Evolutionary conservation across 2,329 filamentous ascomycete species (phyloP).

Genomic region (Colletotrichum sp.): DNA sequence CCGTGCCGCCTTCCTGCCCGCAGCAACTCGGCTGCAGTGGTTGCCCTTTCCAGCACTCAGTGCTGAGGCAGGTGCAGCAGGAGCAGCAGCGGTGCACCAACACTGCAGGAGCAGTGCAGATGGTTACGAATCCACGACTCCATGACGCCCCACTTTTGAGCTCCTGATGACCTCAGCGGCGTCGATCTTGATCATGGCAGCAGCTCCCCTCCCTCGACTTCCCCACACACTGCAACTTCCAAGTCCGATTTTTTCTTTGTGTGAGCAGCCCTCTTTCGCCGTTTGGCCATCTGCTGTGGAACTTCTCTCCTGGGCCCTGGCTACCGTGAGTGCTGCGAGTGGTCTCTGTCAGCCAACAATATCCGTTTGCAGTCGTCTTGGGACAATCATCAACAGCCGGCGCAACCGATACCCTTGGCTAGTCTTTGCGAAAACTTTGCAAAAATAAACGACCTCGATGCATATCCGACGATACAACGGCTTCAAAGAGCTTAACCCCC

Average conservation of each 20-base stretch:
- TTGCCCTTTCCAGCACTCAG: neutral
- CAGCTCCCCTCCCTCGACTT: neutral
- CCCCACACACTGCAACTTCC: slow-evolving; percentile 3
- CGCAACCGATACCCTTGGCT: neutral
- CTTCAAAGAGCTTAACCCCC: neutral
- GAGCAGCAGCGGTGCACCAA: neutral
- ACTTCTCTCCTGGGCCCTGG: neutral
- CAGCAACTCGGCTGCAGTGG: neutral
- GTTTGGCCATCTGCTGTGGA: neutral
- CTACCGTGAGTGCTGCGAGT: neutral
- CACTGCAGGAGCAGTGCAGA: neutral
- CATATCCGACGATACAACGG: neutral
- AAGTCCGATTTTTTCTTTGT: neutral
- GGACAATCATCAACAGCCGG: neutral
- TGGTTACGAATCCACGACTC: slow-evolving; percentile 9
- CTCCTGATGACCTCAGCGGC: slow-evolving; percentile 19
- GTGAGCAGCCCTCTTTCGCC: neutral
- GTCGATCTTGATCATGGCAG: slow-evolving; percentile 5
- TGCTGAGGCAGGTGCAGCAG: neutral
- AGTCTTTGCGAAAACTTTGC: neutral
- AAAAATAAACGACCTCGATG: neutral
- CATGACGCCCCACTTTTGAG: neutral
- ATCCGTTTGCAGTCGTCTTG: neutral
- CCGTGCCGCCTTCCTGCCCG: neutral
- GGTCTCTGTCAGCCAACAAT: neutral